These are phyloP conservation scores for Penium margaritaceum DNA, from an alignment of 139 green algal genomes.

Conservation along the genomic window DNA sequence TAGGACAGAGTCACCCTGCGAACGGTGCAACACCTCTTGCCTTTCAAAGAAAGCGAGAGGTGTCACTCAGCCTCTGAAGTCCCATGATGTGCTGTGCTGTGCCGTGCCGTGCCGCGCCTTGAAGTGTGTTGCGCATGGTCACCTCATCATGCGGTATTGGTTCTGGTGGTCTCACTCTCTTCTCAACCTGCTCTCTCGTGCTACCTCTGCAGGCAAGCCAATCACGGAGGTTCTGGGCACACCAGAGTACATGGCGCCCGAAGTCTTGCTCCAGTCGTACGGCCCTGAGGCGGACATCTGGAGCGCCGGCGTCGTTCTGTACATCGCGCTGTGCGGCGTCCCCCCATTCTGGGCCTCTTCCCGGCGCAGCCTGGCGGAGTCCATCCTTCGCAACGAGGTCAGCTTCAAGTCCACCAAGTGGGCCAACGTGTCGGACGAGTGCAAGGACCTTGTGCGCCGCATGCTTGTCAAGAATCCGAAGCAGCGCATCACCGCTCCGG, in stretches of 20 bases:
- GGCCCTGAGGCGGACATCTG: neutral
- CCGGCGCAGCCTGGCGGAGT: neutral
- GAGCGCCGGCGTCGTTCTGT: neutral
- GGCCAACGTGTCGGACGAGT: neutral
- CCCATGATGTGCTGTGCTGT: too few relatives aligned
- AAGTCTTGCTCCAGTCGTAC: neutral
- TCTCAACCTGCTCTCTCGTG: neutral
- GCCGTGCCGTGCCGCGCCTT: too few relatives aligned
- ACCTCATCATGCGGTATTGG: too few relatives aligned
- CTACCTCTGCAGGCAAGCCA: neutral
- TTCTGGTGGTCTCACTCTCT: too few relatives aligned
- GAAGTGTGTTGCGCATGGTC: too few relatives aligned
- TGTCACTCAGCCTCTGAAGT: too few relatives aligned
- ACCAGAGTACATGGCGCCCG: neutral
- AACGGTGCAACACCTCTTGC: too few relatives aligned
- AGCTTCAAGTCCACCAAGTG: neutral
- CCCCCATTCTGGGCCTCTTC: neutral
- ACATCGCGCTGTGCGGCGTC: neutral
- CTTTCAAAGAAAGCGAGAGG: too few relatives aligned
- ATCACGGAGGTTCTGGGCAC: too few relatives aligned
- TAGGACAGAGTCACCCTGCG: too few relatives aligned
- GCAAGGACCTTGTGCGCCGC: neutral
- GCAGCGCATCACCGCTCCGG: neutral
- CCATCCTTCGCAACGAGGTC: neutral
- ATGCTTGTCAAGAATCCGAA: neutral